phyloP scores from a whole-genome alignment of 1,139 yeast genomes.

The Magnusiomyces sp. region DNA sequence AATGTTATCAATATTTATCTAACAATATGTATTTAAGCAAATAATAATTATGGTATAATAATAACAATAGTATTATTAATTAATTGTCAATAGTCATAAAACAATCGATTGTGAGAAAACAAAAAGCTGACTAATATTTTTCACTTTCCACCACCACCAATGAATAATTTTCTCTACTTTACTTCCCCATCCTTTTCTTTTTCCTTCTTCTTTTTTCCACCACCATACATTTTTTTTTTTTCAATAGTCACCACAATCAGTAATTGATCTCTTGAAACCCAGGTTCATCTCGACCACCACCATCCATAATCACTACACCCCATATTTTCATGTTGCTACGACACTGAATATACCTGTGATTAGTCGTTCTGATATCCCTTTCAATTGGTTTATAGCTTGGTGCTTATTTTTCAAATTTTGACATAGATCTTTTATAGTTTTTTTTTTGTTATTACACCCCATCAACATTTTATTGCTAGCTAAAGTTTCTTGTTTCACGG shows the following conservation, averaged over 20 bases:
- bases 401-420: too few relatives aligned
- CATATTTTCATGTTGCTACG: constrained; percentile 12
- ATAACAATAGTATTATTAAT: background rate
- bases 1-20: background rate
- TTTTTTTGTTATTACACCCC: too few relatives aligned
- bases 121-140: background rate
- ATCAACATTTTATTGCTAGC: too few relatives aligned
- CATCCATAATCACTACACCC: background rate
- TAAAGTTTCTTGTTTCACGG: too few relatives aligned
- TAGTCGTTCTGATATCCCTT: constrained; percentile 26
- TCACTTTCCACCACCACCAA: constrained; percentile 6
- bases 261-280: background rate
- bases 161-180: too few relatives aligned
- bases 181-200: background rate
- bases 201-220: constrained; percentile 3
- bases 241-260: background rate
- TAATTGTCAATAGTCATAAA: too few relatives aligned
- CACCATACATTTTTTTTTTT: background rate
- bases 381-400: too few relatives aligned
- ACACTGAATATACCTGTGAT: constrained; percentile 36
- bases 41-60: background rate
- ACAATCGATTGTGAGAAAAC: background rate
- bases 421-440: too few relatives aligned
- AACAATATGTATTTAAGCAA: background rate
- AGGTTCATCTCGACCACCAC: too few relatives aligned